Base-by-base conservation (phyloP, 2,329 filamentous ascomycete species). In the Colletotrichum godetiae region DNA sequence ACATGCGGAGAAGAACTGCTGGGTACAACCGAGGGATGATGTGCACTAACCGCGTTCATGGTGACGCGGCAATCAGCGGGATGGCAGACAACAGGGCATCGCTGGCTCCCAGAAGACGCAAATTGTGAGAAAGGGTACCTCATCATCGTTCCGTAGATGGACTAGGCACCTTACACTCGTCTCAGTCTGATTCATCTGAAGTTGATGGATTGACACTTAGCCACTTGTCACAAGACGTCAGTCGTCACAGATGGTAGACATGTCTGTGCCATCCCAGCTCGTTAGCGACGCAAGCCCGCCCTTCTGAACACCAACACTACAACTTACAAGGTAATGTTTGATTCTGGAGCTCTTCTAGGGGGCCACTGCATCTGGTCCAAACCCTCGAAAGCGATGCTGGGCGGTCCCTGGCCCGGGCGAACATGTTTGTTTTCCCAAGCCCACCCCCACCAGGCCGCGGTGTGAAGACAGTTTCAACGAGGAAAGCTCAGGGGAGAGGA, bases 211-310 rank as follows among this genome's bases (percentile, higher is more conserved):
- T 69, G 65, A 55, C 53, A 57, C 59, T 68, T 59, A 49, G 24
- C 66, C 66, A 69, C 59, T 53, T 69, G 69, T 63, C 69, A 64
- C 69, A 72, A 72, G 69, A 72, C 69, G 66, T 64, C 69, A 72
- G 55, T 68, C 58, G 66, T 69, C 31, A 69, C 69, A 72, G 69
- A 55, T 72, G 53, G 35, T 59, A 68, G 46, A 27, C 13, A 15
- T 33, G 61, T 46, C 64, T 31, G 65, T 49, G 52, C 57, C 15
- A 42, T 53, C 67, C 59, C 66, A 42, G 53, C 53, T 59, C 27
- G 53, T 37, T 13, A 42, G 31, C 52, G 46, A 56, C 19, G 29
- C 33, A 53, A 22, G 52, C n/a, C n/a, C 52, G 52, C n/a, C n/a
- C 52, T 42, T 42, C 37, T 42, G 37, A 42, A 7, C 15, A 42